phyloP scores from a whole-genome alignment of 805 yeast species.

The Starmerella gropengiesseri region DNA sequence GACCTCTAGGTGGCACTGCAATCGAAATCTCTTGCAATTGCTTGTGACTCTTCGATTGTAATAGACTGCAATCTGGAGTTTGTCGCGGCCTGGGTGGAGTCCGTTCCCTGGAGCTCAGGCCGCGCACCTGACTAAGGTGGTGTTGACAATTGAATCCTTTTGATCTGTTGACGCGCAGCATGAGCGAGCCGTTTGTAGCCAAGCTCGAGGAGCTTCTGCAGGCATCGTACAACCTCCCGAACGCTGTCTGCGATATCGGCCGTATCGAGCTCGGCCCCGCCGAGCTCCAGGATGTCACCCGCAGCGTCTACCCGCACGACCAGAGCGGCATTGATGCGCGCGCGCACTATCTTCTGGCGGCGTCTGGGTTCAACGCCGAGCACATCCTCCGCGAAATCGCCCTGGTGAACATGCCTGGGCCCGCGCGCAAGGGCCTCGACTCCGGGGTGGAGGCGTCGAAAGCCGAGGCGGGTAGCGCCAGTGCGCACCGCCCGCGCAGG shows the following conservation, averaged over 20 bases:
- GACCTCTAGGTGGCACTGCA: too few species aligned
- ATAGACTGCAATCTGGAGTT: too few species aligned
- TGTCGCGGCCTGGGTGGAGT: too few species aligned
- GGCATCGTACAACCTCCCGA: conserved; percentile 65
- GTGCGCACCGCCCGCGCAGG: neutral
- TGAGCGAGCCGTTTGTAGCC: conserved; percentile 27
- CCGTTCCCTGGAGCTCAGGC: too few species aligned
- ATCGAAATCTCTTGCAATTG: too few species aligned
- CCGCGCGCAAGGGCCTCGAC: conserved; percentile 6
- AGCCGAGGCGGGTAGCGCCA: neutral
- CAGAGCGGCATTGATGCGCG: conserved; percentile 38
- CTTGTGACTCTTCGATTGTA: too few species aligned
- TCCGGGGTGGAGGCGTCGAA: neutral
- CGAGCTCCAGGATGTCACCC: conserved; percentile 45
- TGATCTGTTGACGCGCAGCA: conserved; percentile 5
- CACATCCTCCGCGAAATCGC: conserved; percentile 53
- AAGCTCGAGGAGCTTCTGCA: conserved; percentile 62
- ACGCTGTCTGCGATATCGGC: conserved; percentile 54
- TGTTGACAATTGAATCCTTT: conserved; percentile 1
- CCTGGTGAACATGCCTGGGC: conserved; percentile 11
- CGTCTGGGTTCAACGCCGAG: conserved; percentile 78
- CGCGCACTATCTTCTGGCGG: conserved; percentile 75
- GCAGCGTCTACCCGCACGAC: conserved; percentile 27
- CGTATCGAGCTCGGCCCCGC: conserved; percentile 67
- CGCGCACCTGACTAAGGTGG: neutral